Evolutionary conservation across 1,284 basidiomycete species (phyloP).

Genomic region (Polyporus tsugae): DNA sequence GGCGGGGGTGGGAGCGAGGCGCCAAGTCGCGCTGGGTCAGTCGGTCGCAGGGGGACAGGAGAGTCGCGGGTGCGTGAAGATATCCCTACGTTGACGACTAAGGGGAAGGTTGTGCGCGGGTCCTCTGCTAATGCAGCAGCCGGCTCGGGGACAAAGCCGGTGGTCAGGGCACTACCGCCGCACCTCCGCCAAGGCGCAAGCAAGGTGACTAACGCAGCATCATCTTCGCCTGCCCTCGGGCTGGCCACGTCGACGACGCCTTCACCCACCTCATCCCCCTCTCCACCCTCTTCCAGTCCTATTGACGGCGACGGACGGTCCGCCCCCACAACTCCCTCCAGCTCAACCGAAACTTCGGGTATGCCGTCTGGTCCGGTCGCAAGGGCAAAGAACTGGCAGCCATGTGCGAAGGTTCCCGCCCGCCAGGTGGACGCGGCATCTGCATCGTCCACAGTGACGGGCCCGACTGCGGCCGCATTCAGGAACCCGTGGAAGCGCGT

Average conservation of each 20-base stretch:
- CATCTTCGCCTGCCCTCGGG: background rate
- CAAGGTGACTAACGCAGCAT: background rate
- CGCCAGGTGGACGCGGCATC: conserved; percentile 11
- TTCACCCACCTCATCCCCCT: background rate
- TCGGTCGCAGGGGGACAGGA: too few species aligned
- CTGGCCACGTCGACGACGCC: background rate
- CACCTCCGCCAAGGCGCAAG: conserved; percentile 21
- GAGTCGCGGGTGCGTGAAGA: background rate
- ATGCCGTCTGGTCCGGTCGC: background rate
- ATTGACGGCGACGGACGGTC: background rate
- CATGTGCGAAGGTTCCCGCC: conserved; percentile 6
- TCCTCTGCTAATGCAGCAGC: conserved; percentile 6
- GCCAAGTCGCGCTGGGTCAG: too few species aligned
- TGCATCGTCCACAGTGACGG: conserved; percentile 10
- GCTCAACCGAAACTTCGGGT: background rate
- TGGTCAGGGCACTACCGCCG: conserved; percentile 10
- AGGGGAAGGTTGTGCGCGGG: background rate
- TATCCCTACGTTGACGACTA: background rate
- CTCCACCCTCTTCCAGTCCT: background rate
- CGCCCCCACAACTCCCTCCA: background rate
- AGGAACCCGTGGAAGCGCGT: conserved; percentile 14
- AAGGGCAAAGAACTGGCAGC: background rate
- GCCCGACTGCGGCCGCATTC: conserved; percentile 2
- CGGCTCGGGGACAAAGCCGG: background rate
- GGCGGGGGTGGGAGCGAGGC: background rate